Conservation (phyloP, 805 yeast genomes). For the Wickerhamiella sergipiensis region DNA sequence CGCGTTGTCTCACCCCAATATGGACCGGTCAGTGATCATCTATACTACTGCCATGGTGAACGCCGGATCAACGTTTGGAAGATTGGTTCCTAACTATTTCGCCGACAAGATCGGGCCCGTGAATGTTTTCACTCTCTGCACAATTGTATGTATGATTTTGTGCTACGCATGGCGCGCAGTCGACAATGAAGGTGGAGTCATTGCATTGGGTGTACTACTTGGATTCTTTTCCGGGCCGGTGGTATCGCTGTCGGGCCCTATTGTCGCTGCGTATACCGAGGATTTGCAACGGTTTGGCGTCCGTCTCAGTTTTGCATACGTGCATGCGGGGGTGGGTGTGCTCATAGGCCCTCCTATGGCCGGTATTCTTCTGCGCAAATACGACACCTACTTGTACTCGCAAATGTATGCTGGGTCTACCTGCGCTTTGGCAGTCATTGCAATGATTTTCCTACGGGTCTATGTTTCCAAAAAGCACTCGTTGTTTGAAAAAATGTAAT, state of each 20-base stretch:
- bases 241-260: constrained; percentile 23
- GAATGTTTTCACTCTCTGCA: constrained; percentile 26
- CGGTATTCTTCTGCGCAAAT: constrained; percentile 12
- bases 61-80: constrained; percentile 33
- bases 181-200: constrained; percentile 19
- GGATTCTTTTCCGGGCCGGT: constrained; percentile 25
- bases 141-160: constrained; percentile 20
- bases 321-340: constrained; percentile 37
- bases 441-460: not conserved
- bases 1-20: constrained; percentile 16
- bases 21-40: constrained; percentile 11
- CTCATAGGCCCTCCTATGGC: constrained; percentile 20
- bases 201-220: constrained; percentile 20
- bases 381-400: not conserved
- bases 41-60: constrained; percentile 25
- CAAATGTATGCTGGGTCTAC: not conserved
- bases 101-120: constrained; percentile 38
- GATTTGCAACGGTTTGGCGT: constrained; percentile 20
- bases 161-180: constrained; percentile 27
- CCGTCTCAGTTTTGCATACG: constrained; percentile 49
- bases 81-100: constrained; percentile 34
- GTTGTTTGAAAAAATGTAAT: not conserved
- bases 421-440: not conserved
- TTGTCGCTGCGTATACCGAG: constrained; percentile 20
- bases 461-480: not conserved